These are phyloP conservation scores for Leccinum laetum DNA, from an alignment of 1,284 basidiomycete genomes.

Conservation along the genomic window DNA sequence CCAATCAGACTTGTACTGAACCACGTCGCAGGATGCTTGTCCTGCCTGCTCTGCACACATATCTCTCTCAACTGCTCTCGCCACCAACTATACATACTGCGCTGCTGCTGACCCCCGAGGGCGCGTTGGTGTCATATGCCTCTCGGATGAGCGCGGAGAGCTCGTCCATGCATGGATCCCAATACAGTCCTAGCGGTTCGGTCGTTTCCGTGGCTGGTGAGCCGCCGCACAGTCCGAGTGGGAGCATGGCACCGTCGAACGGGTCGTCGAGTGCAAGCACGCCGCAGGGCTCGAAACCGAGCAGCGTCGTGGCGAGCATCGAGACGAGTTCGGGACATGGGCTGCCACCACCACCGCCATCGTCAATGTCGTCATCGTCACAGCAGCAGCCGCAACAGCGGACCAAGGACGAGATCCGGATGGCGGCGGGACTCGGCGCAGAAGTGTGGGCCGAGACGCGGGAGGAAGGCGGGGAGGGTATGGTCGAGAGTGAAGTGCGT, in stretches of 20 bases:
- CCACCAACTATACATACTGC: constrained; percentile 32
- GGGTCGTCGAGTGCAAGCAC: constrained; percentile 10
- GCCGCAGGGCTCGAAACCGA: constrained; percentile 39
- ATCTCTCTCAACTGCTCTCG: constrained; percentile 30
- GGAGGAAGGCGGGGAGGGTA: constrained; percentile 44
- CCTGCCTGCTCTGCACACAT: constrained; percentile 26
- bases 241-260: constrained; percentile 17
- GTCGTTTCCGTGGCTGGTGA: constrained; percentile 5
- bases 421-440: constrained; percentile 66
- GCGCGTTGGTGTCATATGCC: constrained; percentile 34
- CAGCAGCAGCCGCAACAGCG: constrained; percentile 33
- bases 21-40: constrained; percentile 28
- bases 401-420: constrained; percentile 69
- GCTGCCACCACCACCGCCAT: background rate
- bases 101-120: constrained; percentile 31
- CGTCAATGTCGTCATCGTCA: background rate
- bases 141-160: constrained; percentile 17
- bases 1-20: constrained; percentile 7
- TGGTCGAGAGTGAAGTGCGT: constrained; percentile 72
- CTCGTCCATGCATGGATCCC: constrained; percentile 7
- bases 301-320: constrained; percentile 11
- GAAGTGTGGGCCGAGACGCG: constrained; percentile 76
- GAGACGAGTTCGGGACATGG: constrained; percentile 10
- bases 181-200: constrained; percentile 10
- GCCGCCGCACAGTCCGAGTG: constrained; percentile 14